Conservation (phyloP, 306 rosid species). For the Phaseolus lunatus region DNA sequence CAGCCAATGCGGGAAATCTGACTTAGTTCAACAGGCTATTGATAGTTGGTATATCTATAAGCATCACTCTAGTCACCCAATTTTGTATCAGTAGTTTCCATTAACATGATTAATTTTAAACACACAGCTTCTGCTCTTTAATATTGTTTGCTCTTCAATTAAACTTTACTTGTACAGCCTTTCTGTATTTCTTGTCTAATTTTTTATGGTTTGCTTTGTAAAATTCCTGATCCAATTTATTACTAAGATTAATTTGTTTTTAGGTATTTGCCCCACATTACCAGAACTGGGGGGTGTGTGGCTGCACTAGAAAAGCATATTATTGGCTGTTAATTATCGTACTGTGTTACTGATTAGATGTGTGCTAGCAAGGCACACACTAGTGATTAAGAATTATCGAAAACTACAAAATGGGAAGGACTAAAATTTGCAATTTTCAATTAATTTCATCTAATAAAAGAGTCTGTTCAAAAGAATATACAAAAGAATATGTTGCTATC, state of each 20-base stretch:
- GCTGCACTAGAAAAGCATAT: constrained; percentile 3
- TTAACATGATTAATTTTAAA: background rate
- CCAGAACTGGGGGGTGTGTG: background rate
- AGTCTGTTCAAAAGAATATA: no score
- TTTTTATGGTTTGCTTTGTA: constrained; percentile 11
- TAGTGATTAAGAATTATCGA: no score
- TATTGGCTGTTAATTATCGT: constrained; percentile 18
- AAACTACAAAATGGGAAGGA: no score
- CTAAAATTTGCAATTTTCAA: no score
- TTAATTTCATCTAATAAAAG: no score
- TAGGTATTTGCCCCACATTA: background rate
- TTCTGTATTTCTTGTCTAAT: background rate
- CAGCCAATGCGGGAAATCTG: constrained; percentile 67
- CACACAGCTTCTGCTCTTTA: background rate
- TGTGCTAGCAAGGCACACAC: no score
- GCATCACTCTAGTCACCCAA: constrained; percentile 9
- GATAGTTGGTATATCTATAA: constrained; percentile 74
- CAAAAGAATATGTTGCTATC: no score
- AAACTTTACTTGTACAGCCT: no score
- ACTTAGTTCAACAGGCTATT: constrained; percentile 76
- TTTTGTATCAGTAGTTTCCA: constrained; percentile 4
- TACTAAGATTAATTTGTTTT: background rate
- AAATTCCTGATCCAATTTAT: background rate
- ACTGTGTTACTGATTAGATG: background rate
- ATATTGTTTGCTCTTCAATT: no score